Conservation (phyloP, 192 early-diverging fungal genomes). For the Rhizophagus sp. region DNA sequence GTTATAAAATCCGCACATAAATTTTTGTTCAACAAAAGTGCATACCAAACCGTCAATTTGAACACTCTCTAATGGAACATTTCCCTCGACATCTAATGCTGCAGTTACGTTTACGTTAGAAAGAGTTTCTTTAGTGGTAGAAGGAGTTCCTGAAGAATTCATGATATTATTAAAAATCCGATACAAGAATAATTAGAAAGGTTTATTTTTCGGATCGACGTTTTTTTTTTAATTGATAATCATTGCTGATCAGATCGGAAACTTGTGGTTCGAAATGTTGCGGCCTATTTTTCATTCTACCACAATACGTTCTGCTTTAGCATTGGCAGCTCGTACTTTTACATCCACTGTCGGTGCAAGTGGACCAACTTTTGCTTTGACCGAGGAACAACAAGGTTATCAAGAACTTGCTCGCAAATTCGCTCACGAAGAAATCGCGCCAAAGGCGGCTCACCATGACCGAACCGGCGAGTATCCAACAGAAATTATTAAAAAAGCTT, state of each 20-base stretch:
- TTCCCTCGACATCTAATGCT: slow-evolving; percentile 63
- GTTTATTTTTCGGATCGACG: background rate
- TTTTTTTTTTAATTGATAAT: background rate
- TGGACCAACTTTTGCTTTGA: slow-evolving; percentile 64
- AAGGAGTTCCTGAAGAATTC: background rate
- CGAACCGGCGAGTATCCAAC: slow-evolving; percentile 90
- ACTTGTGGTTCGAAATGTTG: background rate
- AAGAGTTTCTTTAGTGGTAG: background rate
- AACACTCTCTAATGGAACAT: slow-evolving; percentile 56
- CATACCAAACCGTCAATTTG: slow-evolving; percentile 76
- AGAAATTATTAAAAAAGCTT: slow-evolving; percentile 82
- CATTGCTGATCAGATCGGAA: too few species aligned
- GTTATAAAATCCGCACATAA: background rate
- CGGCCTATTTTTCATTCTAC: background rate
- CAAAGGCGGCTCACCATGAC: slow-evolving; percentile 91
- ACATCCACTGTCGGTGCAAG: background rate
- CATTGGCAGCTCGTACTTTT: background rate
- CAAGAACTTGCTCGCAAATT: slow-evolving; percentile 92
- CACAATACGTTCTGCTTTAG: background rate
- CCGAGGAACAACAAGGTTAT: slow-evolving; percentile 80
- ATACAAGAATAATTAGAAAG: background rate
- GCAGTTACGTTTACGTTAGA: slow-evolving; percentile 37
- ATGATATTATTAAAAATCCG: background rate
- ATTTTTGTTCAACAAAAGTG: background rate
- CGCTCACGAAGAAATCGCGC: slow-evolving; percentile 84